Evolutionary conservation across 257 asterid genomes (phyloP), one percentile per base, ranked within the genome.

Genomic region (Ophiorrhiza pumila): DNA sequence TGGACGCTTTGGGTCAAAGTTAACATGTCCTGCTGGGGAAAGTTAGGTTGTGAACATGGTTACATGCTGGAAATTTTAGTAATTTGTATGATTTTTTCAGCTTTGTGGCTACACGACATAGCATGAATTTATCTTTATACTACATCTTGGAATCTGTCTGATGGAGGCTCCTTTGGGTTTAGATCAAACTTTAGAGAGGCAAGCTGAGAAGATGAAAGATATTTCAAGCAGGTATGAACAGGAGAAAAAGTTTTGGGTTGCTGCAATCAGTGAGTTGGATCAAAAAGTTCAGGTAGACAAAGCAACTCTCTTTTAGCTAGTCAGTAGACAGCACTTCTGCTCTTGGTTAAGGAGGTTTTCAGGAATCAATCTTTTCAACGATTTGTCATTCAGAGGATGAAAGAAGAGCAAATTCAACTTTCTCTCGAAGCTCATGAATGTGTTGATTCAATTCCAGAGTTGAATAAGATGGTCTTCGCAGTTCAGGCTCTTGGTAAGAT

Each of bases 371-470:
- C 14, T 67, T 35, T 29, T 29, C 46, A 27, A 75, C 77, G 39
- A 52, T 56, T 61, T 4, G 45, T 7, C 75, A 45, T 75, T 72
- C 84, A 95, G 99, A 76, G 80, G 70, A 92, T 95, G 99, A 95
- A 92, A 78, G 82, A 80, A 75, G 97, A 92, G 77, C 94, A 95
- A 71, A 72, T 85, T 41, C 85, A 78, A 85, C 98, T 95, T 72
- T 92, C 96, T 69, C 90, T 76, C 2, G 96, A 89, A 78, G 98
- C 99, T 23, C 98, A 95, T 74, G 94, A 92, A 52, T 95, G 99
- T 71, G 87, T 74, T 17, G 92, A 83, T 72, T 83, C 95, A 72
- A 92, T 95, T 71, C 99, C 99, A 8, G 94, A 92, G 80, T 73
- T 92, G 90, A 90, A 74, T 82, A 80, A 90, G 78, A 95, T 95